Percentiles rank a stretch among this genome's conserved stretches.
Conservation (phyloP, 768 basidiomycete genomes). For the Dentipellis fragilis region DNA sequence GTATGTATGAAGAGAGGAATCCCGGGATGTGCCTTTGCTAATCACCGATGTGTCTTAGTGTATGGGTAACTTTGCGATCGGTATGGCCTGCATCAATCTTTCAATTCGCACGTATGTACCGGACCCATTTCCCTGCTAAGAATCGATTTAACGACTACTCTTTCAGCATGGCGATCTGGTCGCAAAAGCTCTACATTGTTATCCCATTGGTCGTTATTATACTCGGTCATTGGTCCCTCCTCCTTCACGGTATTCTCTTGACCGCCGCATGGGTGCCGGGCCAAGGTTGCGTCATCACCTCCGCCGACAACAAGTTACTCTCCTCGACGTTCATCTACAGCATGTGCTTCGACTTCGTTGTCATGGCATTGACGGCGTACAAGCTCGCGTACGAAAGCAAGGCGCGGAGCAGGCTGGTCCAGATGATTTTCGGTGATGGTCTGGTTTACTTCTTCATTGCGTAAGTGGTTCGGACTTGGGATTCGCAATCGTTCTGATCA, state of each 20-base stretch:
- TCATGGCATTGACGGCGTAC: constrained; percentile 48
- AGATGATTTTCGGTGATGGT: constrained; percentile 62
- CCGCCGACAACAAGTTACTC: constrained; percentile 53
- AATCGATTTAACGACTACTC: no score
- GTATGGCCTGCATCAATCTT: constrained; percentile 37
- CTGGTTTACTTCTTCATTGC: constrained; percentile 70
- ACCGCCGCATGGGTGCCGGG: constrained; percentile 44
- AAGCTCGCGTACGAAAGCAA: constrained; percentile 34
- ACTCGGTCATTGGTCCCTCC: constrained; percentile 62
- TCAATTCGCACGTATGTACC: constrained; percentile 31
- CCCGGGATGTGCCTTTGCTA: neutral
- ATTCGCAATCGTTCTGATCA: constrained; percentile 14
- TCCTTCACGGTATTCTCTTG: constrained; percentile 58
- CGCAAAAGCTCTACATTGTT: constrained; percentile 43
- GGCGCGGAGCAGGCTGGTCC: constrained; percentile 36
- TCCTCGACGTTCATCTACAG: constrained; percentile 69
- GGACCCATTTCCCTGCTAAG: neutral
- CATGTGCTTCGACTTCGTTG: constrained; percentile 62
- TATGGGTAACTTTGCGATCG: constrained; percentile 33
- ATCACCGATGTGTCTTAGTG: constrained; percentile 19
- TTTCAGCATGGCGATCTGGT: constrained; percentile 54
- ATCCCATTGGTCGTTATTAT: constrained; percentile 41
- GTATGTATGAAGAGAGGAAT: constrained; percentile 14
- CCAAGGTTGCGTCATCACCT: constrained; percentile 43
- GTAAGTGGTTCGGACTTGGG: constrained; percentile 26